Conservation (phyloP, 192 early-diverging fungal genomes). For the Martensiomyces pterosporus region DNA sequence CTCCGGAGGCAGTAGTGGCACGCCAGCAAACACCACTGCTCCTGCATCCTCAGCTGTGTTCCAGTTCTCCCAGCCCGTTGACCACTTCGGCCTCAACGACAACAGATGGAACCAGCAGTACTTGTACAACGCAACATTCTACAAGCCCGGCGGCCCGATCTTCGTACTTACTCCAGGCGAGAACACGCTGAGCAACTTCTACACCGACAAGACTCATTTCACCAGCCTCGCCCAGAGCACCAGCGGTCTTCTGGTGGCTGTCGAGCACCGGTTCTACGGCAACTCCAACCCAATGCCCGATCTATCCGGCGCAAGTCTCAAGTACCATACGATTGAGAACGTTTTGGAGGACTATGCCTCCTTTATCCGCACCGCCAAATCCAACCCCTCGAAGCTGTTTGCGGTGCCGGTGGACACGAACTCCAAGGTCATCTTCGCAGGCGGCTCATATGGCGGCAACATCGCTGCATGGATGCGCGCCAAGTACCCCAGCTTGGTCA, state of each 20-base stretch:
- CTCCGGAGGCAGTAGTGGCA: background rate
- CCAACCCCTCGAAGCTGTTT: constrained; percentile 8
- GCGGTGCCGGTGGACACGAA: constrained; percentile 6
- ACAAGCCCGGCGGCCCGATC: constrained; percentile 33
- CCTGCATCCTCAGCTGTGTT: constrained; percentile 9
- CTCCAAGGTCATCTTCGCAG: constrained; percentile 61
- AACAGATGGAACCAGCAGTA: constrained; percentile 38
- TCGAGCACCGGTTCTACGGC: constrained; percentile 65
- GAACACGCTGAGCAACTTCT: constrained; percentile 9
- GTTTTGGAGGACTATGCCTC: constrained; percentile 31
- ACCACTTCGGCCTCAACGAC: constrained; percentile 21
- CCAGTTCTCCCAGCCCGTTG: constrained; percentile 38
- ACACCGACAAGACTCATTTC: constrained; percentile 12
- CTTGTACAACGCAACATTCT: constrained; percentile 35
- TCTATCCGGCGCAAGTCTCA: constrained; percentile 27
- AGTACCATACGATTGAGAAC: constrained; percentile 31
- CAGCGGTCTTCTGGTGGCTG: constrained; percentile 49
- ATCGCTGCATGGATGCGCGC: constrained; percentile 72
- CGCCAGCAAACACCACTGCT: constrained; percentile 1
- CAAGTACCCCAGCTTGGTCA: constrained; percentile 59
- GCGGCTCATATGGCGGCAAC: constrained; percentile 70
- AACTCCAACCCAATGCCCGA: constrained; percentile 47
- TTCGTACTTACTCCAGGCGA: constrained; percentile 37
- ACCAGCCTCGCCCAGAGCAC: constrained; percentile 48
- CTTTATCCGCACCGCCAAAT: constrained; percentile 17